Evolutionary conservation across 2,329 filamentous ascomycete species (phyloP).

Genomic region (Pseudocercospora fijiensis): DNA sequence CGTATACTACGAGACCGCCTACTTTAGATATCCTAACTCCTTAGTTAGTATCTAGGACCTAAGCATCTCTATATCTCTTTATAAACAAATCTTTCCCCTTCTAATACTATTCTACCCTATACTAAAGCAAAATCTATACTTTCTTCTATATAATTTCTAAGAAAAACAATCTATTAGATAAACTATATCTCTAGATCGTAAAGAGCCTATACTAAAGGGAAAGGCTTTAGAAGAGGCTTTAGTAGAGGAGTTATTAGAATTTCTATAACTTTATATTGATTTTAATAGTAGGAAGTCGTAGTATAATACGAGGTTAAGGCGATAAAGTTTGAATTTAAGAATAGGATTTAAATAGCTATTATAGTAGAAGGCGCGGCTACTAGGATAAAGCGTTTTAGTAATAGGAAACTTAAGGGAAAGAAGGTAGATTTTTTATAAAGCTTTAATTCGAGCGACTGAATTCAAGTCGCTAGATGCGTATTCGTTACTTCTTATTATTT

Average conservation of each 20-base stretch:
- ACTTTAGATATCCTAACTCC: too few relatives aligned
- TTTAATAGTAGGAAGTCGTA: slow-evolving; percentile 50
- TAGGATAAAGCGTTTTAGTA: slow-evolving; percentile 45
- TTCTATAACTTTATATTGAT: slow-evolving; percentile 56
- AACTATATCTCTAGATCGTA: too few relatives aligned
- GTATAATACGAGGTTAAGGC: slow-evolving; percentile 55
- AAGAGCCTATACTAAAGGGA: slow-evolving; percentile 53
- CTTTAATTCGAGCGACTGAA: slow-evolving; percentile 7
- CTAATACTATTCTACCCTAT: too few relatives aligned
- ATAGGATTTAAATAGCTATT: slow-evolving; percentile 47
- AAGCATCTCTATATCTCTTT: too few relatives aligned
- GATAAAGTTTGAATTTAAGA: slow-evolving; percentile 49
- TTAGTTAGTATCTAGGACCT: too few relatives aligned
- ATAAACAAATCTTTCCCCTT: too few relatives aligned
- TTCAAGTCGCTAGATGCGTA: not conserved
- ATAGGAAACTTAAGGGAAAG: slow-evolving; percentile 43
- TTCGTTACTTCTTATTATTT: not conserved
- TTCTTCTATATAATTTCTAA: too few relatives aligned
- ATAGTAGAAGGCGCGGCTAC: slow-evolving; percentile 45
- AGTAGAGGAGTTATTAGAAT: slow-evolving; percentile 49
- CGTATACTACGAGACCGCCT: too few relatives aligned
- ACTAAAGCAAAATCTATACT: too few relatives aligned
- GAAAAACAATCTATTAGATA: too few relatives aligned
- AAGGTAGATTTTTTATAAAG: slow-evolving; percentile 37
- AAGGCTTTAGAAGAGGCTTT: slow-evolving; percentile 53